These are phyloP conservation scores for Russula griseocarnosa DNA, from an alignment of 768 basidiomycete genomes.

Conservation along the genomic window DNA sequence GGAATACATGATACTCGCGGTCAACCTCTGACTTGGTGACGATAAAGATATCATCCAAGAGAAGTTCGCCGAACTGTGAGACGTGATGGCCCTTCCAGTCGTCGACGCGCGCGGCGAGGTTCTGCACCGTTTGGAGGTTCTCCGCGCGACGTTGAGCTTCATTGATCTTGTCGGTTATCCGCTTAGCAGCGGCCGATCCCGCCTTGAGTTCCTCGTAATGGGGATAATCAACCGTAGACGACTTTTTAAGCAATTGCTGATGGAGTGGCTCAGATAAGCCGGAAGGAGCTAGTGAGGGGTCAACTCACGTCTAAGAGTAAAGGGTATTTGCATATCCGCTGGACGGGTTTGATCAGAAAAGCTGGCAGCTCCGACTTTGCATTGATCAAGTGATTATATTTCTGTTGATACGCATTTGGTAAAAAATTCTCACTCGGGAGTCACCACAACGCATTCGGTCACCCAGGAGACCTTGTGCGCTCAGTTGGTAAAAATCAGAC, in stretches of 20 bases:
- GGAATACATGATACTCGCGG: slow-evolving; percentile 96
- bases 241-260: slow-evolving; percentile 74
- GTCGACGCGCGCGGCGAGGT: slow-evolving; percentile 80
- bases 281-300: slow-evolving; percentile 18
- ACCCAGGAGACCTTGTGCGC: slow-evolving; percentile 10
- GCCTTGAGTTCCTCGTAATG: slow-evolving; percentile 76
- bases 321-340: slow-evolving; percentile 98
- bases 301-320: slow-evolving; percentile 79
- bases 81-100: slow-evolving; percentile 99
- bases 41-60: slow-evolving; percentile 91
- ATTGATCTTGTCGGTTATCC: slow-evolving; percentile 93
- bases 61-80: slow-evolving; percentile 87
- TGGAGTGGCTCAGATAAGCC: slow-evolving; percentile 18
- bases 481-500: slow-evolving; percentile 35
- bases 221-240: slow-evolving; percentile 57
- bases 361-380: slow-evolving; percentile 90
- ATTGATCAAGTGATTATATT: slow-evolving; percentile 79
- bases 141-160: slow-evolving; percentile 90
- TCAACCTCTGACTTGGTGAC: slow-evolving; percentile 96
- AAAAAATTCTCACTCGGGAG: slow-evolving; percentile 12
- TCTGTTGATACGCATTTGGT: slow-evolving; percentile 42
- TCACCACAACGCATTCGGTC: slow-evolving; percentile 10
- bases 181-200: slow-evolving; percentile 83
- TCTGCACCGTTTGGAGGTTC: slow-evolving; percentile 86
- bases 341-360: slow-evolving; percentile 97